Conservation (phyloP, 805 yeast genomes). For the Candida boidinii region DNA sequence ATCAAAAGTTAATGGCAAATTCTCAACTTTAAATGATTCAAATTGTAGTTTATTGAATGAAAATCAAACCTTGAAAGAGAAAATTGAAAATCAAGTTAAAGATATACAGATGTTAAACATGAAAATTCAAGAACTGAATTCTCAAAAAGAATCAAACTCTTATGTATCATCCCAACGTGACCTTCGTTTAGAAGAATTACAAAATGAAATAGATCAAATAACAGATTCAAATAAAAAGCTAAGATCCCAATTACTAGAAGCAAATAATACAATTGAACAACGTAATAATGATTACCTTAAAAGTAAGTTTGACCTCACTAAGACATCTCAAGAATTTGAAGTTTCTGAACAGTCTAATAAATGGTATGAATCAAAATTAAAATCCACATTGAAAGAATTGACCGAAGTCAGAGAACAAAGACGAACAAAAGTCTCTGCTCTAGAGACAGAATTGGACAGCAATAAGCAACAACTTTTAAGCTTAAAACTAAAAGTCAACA, state of each 20-base stretch:
- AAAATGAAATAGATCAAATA: constrained; percentile 33
- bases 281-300: constrained; percentile 16
- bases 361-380: constrained; percentile 29
- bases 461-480: constrained; percentile 23
- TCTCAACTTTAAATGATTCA: too few species aligned
- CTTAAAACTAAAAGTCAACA: constrained; percentile 20
- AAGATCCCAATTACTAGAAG: constrained; percentile 31
- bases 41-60: too few species aligned
- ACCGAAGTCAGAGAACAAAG: constrained; percentile 19
- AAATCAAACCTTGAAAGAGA: too few species aligned
- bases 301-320: constrained; percentile 17
- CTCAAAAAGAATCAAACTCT: too few species aligned
- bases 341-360: constrained; percentile 21
- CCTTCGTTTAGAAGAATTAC: too few species aligned
- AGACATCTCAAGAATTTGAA: constrained; percentile 21
- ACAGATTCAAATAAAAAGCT: constrained; percentile 32
- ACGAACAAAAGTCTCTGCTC: constrained; percentile 20
- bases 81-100: too few species aligned
- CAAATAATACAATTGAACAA: constrained; percentile 23
- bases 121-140: too few species aligned
- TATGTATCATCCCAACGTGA: too few species aligned
- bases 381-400: constrained; percentile 17
- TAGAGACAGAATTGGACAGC: constrained; percentile 28
- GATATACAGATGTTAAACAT: too few species aligned
- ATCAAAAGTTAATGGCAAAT: too few species aligned